These are phyloP conservation scores for Sporothrix pseudoabietina DNA, from an alignment of 2,329 filamentous ascomycete species.

Conservation along the genomic window DNA sequence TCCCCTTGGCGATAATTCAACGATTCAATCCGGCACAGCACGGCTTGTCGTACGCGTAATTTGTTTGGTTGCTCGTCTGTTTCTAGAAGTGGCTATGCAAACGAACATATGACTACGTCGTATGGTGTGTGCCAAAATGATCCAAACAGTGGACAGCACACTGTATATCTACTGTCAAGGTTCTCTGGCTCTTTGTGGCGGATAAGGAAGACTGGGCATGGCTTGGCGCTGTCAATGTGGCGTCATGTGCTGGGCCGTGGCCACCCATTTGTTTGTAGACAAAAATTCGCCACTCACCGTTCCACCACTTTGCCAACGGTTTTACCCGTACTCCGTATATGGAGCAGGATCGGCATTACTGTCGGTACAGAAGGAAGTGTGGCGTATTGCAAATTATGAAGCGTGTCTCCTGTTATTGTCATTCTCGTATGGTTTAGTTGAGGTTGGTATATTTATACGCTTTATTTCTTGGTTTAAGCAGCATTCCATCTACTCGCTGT, in stretches of 20 bases:
- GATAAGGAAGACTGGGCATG: background rate
- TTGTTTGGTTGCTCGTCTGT: background rate
- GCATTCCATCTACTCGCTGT: background rate
- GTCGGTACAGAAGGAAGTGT: background rate
- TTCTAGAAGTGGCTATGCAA: background rate
- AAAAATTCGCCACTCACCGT: background rate
- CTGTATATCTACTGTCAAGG: background rate
- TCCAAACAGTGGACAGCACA: background rate
- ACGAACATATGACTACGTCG: conserved; percentile 3
- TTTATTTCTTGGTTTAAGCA: background rate
- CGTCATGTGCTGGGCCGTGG: conserved; percentile 5
- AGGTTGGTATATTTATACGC: background rate
- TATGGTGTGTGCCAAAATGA: background rate
- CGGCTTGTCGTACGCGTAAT: background rate
- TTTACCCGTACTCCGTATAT: no score
- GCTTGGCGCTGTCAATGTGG: conserved; percentile 9
- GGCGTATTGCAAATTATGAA: background rate
- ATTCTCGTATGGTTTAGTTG: background rate
- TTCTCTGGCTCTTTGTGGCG: background rate
- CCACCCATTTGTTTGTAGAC: background rate
- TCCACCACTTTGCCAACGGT: background rate
- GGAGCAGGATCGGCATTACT: background rate
- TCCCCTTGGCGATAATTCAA: background rate
- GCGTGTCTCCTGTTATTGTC: background rate
- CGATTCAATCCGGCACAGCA: background rate